phyloP scores from a whole-genome alignment of 176 grass and related monocot species.

The Bothriochloa decipiens region DNA sequence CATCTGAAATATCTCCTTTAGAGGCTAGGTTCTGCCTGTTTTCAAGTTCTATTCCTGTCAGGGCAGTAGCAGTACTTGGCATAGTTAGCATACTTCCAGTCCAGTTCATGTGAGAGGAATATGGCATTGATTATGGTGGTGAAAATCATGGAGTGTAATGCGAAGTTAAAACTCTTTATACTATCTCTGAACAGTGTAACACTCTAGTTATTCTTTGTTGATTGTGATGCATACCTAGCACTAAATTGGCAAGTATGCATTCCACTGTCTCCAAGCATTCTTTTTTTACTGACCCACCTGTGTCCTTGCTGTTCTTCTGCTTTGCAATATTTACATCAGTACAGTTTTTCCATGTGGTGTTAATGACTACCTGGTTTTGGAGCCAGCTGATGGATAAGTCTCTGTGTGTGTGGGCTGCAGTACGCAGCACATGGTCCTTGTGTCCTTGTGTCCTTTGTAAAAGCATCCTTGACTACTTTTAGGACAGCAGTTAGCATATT shows the following conservation, averaged over 20 bases:
- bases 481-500: too few relatives aligned
- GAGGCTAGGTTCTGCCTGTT: neutral
- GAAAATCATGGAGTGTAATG: neutral
- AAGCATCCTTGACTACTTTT: too few relatives aligned
- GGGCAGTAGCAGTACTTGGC: neutral
- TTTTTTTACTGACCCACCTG: neutral
- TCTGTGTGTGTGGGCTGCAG: too few relatives aligned
- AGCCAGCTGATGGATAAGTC: too few relatives aligned
- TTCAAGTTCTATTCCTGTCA: conserved; percentile 6
- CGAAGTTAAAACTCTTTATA: neutral
- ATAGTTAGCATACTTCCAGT: conserved; percentile 1
- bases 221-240: neutral
- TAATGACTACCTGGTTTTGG: conserved; percentile 7
- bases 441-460: too few relatives aligned
- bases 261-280: neutral
- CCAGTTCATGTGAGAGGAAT: conserved; percentile 11
- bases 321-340: neutral
- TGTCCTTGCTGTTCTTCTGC: neutral
- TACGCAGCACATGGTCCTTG: too few relatives aligned
- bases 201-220: neutral
- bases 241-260: neutral
- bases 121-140: neutral
- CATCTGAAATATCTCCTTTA: neutral
- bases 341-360: neutral
- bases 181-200: neutral